phyloP scores from a whole-genome alignment of 257 asterid species.

The Capsicum pubescens region DNA sequence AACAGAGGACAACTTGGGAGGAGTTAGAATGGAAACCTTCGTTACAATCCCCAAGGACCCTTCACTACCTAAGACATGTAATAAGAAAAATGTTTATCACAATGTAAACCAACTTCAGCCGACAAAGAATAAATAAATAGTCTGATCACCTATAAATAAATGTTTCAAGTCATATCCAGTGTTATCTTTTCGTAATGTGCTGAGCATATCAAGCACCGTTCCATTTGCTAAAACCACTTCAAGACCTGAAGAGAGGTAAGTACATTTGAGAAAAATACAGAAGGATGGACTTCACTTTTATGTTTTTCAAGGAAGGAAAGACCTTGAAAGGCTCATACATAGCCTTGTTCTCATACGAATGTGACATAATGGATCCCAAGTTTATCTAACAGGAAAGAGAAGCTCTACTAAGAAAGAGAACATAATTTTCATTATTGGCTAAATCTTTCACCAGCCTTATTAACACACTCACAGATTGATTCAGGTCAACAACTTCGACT shows the following conservation, averaged over 20 bases:
- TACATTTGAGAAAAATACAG: slow-evolving; percentile 9
- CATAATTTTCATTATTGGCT: not conserved
- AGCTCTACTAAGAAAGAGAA: not conserved
- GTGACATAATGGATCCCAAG: not conserved
- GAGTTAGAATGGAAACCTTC: slow-evolving; percentile 93
- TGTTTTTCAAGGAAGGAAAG: slow-evolving; percentile 16
- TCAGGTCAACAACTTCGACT: not conserved
- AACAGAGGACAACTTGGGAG: slow-evolving; percentile 86
- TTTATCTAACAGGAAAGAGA: slow-evolving; percentile 3
- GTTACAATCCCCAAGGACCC: slow-evolving; percentile 96
- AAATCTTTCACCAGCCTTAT: slow-evolving; percentile 1
- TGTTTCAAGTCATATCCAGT: slow-evolving; percentile 99
- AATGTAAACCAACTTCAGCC: slow-evolving; percentile 33
- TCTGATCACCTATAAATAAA: slow-evolving; percentile 80
- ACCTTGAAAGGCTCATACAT: slow-evolving; percentile 22
- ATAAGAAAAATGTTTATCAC: slow-evolving; percentile 30
- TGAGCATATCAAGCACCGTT: slow-evolving; percentile 94
- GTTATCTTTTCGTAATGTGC: slow-evolving; percentile 92
- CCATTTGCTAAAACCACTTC: slow-evolving; percentile 98
- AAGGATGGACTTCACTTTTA: slow-evolving; percentile 11
- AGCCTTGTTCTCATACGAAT: slow-evolving; percentile 8
- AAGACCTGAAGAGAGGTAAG: slow-evolving; percentile 64
- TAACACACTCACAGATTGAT: not conserved
- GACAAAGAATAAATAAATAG: slow-evolving; percentile 28
- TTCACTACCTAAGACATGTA: slow-evolving; percentile 77